Percentiles rank a stretch among this genome's conserved stretches.
Conservation (phyloP, 805 yeast genomes). For the Saccharomycopsis fermentans region DNA sequence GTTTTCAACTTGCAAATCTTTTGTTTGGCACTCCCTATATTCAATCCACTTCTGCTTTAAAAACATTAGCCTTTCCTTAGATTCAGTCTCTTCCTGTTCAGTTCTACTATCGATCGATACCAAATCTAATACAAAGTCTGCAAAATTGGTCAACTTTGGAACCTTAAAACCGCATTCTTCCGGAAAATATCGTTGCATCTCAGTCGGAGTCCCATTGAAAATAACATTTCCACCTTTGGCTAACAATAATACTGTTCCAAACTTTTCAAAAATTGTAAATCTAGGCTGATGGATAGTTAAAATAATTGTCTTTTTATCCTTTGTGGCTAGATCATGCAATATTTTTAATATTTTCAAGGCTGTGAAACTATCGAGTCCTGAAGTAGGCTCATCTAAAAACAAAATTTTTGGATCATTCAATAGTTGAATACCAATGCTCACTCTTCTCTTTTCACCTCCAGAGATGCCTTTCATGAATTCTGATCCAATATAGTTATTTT, state of each 20-base stretch:
- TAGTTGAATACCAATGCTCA: constrained; percentile 72
- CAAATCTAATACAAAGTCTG: constrained; percentile 65
- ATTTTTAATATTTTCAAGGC: constrained; percentile 58
- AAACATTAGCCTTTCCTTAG: constrained; percentile 31
- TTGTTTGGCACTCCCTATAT: background rate
- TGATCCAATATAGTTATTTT: constrained; percentile 59
- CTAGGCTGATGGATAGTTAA: constrained; percentile 82
- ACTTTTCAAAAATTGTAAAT: constrained; percentile 47
- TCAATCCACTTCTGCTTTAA: constrained; percentile 32
- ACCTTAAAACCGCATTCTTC: constrained; percentile 39
- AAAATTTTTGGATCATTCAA: constrained; percentile 62
- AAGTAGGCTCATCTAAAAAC: constrained; percentile 80
- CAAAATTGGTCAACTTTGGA: constrained; percentile 56
- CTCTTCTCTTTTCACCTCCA: constrained; percentile 76
- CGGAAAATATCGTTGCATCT: constrained; percentile 38
- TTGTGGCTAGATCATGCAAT: constrained; percentile 41
- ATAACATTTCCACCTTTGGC: constrained; percentile 67
- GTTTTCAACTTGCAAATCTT: background rate
- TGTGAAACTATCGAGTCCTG: constrained; percentile 77
- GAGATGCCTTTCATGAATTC: constrained; percentile 55
- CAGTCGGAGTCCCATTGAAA: constrained; percentile 47
- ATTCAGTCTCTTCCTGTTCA: constrained; percentile 30
- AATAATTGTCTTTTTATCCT: constrained; percentile 56
- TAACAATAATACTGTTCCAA: constrained; percentile 63
- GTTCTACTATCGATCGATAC: constrained; percentile 47